Percentiles rank a stretch among this genome's conserved stretches.
Evolutionary conservation across 2,329 filamentous ascomycete genomes (phyloP).

Genomic region (Sclerotinia glacialis): DNA sequence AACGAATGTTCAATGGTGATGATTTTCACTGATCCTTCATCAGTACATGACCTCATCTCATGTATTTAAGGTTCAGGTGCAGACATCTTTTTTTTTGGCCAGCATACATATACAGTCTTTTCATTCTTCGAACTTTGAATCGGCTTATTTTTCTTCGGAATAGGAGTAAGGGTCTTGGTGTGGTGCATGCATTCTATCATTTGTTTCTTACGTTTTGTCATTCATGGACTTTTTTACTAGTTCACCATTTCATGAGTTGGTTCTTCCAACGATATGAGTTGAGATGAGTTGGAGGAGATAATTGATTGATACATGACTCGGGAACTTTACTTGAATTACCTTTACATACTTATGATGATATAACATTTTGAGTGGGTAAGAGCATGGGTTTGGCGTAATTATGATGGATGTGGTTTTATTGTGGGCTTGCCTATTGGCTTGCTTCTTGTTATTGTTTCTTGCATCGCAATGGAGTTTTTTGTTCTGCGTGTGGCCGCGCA

Average conservation of each 20-base stretch:
- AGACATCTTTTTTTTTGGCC: not conserved
- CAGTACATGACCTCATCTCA: conserved; percentile 19
- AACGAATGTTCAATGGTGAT: conserved; percentile 58
- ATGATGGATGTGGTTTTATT: conserved; percentile 1
- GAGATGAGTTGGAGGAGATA: not conserved
- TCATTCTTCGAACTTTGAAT: not conserved
- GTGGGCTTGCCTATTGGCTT: not conserved
- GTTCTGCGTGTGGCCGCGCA: not conserved
- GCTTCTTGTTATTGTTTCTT: not conserved
- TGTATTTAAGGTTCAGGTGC: conserved; percentile 13
- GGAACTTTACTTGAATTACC: not conserved
- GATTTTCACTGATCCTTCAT: conserved; percentile 60
- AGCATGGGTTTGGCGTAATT: conserved; percentile 15
- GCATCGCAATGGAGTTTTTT: conserved; percentile 12
- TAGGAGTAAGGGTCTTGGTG: not conserved
- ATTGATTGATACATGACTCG: conserved; percentile 1
- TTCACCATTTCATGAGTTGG: not conserved
- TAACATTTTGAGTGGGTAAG: not conserved
- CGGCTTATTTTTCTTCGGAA: not conserved
- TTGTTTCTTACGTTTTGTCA: not conserved
- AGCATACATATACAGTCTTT: conserved; percentile 16
- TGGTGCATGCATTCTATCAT: conserved; percentile 15
- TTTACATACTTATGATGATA: conserved; percentile 4
- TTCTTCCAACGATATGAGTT: not conserved
- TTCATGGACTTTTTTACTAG: conserved; percentile 7